These are phyloP conservation scores for Porcisia deanei DNA, from an alignment of 208 protist species.

Conservation along the genomic window DNA sequence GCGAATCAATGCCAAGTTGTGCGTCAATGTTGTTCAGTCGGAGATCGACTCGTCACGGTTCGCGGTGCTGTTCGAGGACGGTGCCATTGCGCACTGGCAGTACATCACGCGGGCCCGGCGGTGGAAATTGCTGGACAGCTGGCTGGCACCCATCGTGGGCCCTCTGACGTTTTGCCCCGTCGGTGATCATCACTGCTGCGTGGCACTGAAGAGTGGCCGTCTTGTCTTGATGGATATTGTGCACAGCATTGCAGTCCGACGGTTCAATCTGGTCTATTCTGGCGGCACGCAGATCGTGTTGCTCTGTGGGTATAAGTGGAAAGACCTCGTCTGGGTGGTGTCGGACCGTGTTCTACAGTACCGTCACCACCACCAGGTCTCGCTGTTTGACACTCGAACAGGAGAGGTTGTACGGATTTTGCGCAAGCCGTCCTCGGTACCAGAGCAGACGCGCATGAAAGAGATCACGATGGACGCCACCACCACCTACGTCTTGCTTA, in stretches of 20 bases:
- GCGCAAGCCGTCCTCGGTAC: constrained; percentile 59
- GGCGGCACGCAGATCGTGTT: constrained; percentile 73
- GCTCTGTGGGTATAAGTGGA: constrained; percentile 60
- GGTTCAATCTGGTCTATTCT: constrained; percentile 75
- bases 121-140: constrained; percentile 57
- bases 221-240: constrained; percentile 67
- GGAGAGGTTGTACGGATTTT: constrained; percentile 70
- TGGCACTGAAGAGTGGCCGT: constrained; percentile 68
- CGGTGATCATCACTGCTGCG: constrained; percentile 49
- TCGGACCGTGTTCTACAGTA: constrained; percentile 52
- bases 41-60: constrained; percentile 51
- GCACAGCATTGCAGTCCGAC: constrained; percentile 51
- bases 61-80: constrained; percentile 76
- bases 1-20: constrained; percentile 62
- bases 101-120: constrained; percentile 47
- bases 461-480: constrained; percentile 58
- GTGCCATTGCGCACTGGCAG: constrained; percentile 70
- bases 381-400: constrained; percentile 71
- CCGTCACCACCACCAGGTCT: constrained; percentile 77
- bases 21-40: constrained; percentile 70
- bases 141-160: constrained; percentile 43
- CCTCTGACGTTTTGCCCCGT: constrained; percentile 50
- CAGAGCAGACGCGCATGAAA: constrained; percentile 67
- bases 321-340: constrained; percentile 78
- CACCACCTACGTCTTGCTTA: constrained; percentile 61